Conservation (phyloP, 345 rosid genomes). For the Ailanthus altissimus region DNA sequence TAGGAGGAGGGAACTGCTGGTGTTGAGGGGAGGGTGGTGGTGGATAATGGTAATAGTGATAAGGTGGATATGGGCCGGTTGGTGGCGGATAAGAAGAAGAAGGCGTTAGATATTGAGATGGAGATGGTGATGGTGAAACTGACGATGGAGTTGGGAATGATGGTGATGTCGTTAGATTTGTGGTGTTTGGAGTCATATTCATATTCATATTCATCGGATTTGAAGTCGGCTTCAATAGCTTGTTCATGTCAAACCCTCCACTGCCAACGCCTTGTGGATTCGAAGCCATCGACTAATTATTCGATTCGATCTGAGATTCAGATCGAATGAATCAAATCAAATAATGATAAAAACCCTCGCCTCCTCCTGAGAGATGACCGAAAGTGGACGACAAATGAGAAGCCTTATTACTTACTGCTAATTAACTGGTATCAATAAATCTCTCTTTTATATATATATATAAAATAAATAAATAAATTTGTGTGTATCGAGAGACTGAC, state of each 20-base stretch:
- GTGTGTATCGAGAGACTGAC: neutral
- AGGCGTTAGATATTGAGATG: slow-evolving; percentile 24
- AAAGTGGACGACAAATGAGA: neutral
- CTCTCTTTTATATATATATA: too few relatives aligned
- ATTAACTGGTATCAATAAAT: neutral
- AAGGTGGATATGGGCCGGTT: slow-evolving; percentile 36
- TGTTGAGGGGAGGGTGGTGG: slow-evolving; percentile 29
- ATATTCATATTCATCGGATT: slow-evolving; percentile 24
- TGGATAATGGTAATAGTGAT: slow-evolving; percentile 33
- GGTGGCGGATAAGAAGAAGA: slow-evolving; percentile 51
- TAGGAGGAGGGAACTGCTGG: slow-evolving; percentile 18
- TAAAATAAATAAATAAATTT: neutral
- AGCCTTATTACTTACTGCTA: neutral
- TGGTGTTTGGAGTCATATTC: slow-evolving; percentile 24
- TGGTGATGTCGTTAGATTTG: slow-evolving; percentile 20
- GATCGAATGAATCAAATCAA: neutral
- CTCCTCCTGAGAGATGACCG: neutral
- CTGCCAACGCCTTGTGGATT: slow-evolving; percentile 27
- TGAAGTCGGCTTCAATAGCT: slow-evolving; percentile 41
- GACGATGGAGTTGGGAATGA: slow-evolving; percentile 28
- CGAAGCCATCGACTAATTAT: slow-evolving; percentile 31
- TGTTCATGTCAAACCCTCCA: slow-evolving; percentile 38
- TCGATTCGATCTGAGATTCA: neutral
- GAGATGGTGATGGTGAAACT: slow-evolving; percentile 21
- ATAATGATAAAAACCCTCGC: neutral